phyloP scores from a whole-genome alignment of 805 yeast genomes.

The Pichia gijzeniarum region DNA sequence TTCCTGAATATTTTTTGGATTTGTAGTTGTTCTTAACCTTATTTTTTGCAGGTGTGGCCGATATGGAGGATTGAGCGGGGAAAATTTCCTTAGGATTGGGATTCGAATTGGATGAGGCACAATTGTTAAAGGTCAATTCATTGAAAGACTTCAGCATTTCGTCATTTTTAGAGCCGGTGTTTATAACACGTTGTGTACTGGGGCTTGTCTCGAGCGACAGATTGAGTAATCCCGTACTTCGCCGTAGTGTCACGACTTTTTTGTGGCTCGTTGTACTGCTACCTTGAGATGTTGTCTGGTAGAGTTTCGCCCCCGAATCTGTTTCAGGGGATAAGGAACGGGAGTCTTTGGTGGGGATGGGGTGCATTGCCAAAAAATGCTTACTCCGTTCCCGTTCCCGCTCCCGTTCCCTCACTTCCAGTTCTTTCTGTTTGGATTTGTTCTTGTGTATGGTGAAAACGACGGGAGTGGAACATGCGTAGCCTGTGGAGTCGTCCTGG shows the following conservation, averaged over 20 bases:
- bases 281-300: neutral
- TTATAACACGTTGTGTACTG: constrained; percentile 22
- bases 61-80: neutral
- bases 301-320: neutral
- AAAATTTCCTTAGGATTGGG: neutral
- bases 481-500: neutral
- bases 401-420: neutral
- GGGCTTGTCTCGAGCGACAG: constrained; percentile 39
- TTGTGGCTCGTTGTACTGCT: constrained; percentile 2
- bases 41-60: neutral
- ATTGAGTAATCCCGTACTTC: constrained; percentile 49
- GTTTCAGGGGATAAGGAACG: neutral
- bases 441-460: neutral
- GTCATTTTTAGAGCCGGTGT: constrained; percentile 19
- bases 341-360: neutral
- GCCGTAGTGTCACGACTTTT: constrained; percentile 34
- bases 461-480: constrained; percentile 4
- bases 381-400: too few relatives aligned
- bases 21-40: neutral
- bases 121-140: constrained; percentile 24
- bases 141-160: constrained; percentile 31
- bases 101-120: too few relatives aligned
- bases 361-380: too few relatives aligned
- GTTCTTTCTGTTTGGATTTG: neutral
- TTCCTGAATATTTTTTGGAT: neutral